Base-by-base conservation (phyloP, 139 green algal genomes). In the Volvox reticuliferus region DNA sequence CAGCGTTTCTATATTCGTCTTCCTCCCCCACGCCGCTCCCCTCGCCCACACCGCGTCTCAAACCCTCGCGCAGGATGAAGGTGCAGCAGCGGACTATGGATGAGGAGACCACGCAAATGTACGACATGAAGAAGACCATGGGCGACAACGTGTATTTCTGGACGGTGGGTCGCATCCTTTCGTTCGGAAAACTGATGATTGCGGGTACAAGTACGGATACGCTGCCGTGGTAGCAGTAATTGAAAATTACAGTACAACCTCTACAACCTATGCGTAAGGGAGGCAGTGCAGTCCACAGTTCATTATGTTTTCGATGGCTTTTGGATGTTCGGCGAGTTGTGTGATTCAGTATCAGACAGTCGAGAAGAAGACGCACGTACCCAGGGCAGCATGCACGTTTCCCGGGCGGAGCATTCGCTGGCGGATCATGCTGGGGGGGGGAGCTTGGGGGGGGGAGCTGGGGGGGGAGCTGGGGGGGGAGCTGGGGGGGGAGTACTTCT, bases 81-180 rank as follows among this genome's bases (percentile, higher is more conserved):
- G 26, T 90, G 44, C 21, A 90, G 50, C 50, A 90, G 12, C 6
- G 1, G 18, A 90, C 86, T 0, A 12, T 21, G 19, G 35, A 90
- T 1, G 86, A 90, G 86, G 68, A 90, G 71, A 50, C 44, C 50
- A 75, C 26, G 19, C 17, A 35, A 6, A 55, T 83, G 44, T 90
- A 83, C 86, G 86, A 90, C 71, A 71, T 90, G 16, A 83, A 82
- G 71, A 90, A 90, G 71, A 90, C 86, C 86, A 62, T 82, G n/a
- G 32, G 1, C 50, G 86, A 90, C 71, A 75, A 90, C 86, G 9
- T 83, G 14, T 90, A 37, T 73, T 90, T 83, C 71, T 82, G 71
- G 71, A 76, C 71, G 68, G 68, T 80, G 37, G 16, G 71, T 33
- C 69, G 69, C 24, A 78, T 78, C 69, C 20, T 14, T 26, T 20